Evolutionary conservation across 306 rosid species (phyloP).

Genomic region (Malus domestica): DNA sequence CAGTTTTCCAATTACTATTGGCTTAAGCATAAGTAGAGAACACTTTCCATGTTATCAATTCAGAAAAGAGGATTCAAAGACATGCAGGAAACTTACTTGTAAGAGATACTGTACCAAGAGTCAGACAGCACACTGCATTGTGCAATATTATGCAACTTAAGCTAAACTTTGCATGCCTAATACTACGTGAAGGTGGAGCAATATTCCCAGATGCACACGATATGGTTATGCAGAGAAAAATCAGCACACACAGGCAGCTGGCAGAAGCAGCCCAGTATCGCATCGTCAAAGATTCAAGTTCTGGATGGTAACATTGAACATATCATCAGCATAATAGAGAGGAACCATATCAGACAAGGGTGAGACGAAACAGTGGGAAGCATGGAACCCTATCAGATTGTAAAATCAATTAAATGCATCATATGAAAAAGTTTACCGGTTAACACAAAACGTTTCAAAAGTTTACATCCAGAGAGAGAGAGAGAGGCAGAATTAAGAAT

Average conservation of each 20-base stretch:
- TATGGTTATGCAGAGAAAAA: constrained; percentile 38
- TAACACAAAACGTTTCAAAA: too few relatives aligned
- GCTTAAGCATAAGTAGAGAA: constrained; percentile 3
- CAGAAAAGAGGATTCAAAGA: not conserved
- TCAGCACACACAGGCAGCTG: constrained; percentile 55
- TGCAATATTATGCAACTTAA: constrained; percentile 37
- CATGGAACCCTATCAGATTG: not conserved
- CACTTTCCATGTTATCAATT: not conserved
- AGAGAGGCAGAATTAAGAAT: too few relatives aligned
- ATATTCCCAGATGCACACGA: constrained; percentile 6
- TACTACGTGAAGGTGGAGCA: not conserved
- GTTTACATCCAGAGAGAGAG: too few relatives aligned
- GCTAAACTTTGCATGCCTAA: constrained; percentile 42
- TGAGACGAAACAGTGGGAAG: not conserved
- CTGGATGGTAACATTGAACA: constrained; percentile 32
- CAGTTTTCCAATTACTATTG: not conserved
- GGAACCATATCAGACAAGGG: not conserved
- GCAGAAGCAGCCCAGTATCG: constrained; percentile 89
- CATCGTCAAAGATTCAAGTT: constrained; percentile 64
- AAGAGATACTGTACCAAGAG: constrained; percentile 40
- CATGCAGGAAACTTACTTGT: constrained; percentile 40
- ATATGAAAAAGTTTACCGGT: too few relatives aligned
- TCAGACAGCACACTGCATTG: constrained; percentile 32
- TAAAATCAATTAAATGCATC: too few relatives aligned
- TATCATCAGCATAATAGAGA: not conserved